A percentile compares a stretch with the other conserved stretches of the same genome.
Conservation (phyloP, 2,329 filamentous ascomycete species). For the Penicillium sclerotigenum region DNA sequence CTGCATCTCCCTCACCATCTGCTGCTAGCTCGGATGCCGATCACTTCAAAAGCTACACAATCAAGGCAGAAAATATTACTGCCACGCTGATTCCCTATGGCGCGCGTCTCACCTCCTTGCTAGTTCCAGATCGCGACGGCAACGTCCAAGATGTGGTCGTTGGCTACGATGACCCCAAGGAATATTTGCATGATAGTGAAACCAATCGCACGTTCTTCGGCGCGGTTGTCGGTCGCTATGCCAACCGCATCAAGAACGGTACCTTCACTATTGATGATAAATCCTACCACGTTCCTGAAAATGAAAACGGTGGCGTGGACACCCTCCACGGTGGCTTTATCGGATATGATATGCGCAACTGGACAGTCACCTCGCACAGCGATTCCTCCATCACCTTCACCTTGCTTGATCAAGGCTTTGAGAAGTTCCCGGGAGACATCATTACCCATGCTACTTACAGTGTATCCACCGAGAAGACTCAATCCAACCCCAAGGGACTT, state of each 20-base stretch:
- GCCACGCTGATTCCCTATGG: constrained; percentile 50
- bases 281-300: constrained; percentile 49
- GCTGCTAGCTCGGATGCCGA: constrained; percentile 15
- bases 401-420: constrained; percentile 43
- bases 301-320: constrained; percentile 51
- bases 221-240: constrained; percentile 51
- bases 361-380: constrained; percentile 46
- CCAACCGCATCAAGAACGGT: constrained; percentile 56
- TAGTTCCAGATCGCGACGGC: constrained; percentile 52
- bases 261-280: constrained; percentile 52
- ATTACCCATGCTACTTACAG: constrained; percentile 47
- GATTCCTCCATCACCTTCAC: constrained; percentile 46
- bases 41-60: constrained; percentile 45
- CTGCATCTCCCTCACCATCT: constrained; percentile 6
- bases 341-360: constrained; percentile 50
- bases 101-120: constrained; percentile 46
- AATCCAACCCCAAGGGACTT: constrained; percentile 40
- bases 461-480: constrained; percentile 37
- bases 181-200: constrained; percentile 46
- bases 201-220: constrained; percentile 51
- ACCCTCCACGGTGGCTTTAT: constrained; percentile 52
- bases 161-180: constrained; percentile 49
- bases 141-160: constrained; percentile 49
- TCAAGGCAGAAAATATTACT: constrained; percentile 48
- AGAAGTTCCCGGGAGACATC: constrained; percentile 48